phyloP scores from a whole-genome alignment of 2,329 filamentous ascomycete genomes.

The Fusarium secorum region DNA sequence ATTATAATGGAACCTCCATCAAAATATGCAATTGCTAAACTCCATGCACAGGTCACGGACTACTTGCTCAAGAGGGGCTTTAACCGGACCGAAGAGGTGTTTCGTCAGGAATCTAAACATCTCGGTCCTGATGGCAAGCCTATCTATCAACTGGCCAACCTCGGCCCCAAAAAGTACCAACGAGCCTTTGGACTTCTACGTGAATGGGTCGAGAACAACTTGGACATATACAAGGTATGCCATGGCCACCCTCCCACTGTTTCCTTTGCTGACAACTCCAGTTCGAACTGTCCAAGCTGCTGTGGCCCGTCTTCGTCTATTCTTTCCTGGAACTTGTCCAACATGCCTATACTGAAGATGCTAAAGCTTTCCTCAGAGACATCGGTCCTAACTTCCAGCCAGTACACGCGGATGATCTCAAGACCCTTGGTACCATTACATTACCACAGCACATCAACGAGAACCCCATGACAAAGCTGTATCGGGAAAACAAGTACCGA shows the following conservation, averaged over 20 bases:
- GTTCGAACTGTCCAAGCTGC: conserved; percentile 85
- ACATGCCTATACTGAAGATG: conserved; percentile 75
- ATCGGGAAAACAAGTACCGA: conserved; percentile 86
- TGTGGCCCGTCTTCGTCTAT: conserved; percentile 96
- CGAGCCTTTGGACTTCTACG: conserved; percentile 77
- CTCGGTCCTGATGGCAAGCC: conserved; percentile 83
- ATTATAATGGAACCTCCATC: background rate
- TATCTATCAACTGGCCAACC: conserved; percentile 72
- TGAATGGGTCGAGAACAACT: conserved; percentile 87
- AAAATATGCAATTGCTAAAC: background rate
- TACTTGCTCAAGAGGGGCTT: conserved; percentile 97
- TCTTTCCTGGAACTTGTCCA: conserved; percentile 83
- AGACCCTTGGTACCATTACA: conserved; percentile 75
- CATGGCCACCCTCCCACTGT: background rate
- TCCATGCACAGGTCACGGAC: conserved; percentile 73
- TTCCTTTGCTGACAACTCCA: conserved; percentile 48
- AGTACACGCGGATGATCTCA: conserved; percentile 82
- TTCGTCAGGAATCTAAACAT: conserved; percentile 87
- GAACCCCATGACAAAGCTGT: conserved; percentile 80
- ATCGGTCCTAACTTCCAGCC: conserved; percentile 75
- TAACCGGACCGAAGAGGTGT: conserved; percentile 88
- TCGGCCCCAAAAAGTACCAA: conserved; percentile 78
- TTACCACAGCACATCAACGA: conserved; percentile 80
- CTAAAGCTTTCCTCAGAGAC: conserved; percentile 74
- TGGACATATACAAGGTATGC: conserved; percentile 89